Conservation (phyloP, 2,329 filamentous ascomycete genomes). For the Clonostachys chloroleuca region DNA sequence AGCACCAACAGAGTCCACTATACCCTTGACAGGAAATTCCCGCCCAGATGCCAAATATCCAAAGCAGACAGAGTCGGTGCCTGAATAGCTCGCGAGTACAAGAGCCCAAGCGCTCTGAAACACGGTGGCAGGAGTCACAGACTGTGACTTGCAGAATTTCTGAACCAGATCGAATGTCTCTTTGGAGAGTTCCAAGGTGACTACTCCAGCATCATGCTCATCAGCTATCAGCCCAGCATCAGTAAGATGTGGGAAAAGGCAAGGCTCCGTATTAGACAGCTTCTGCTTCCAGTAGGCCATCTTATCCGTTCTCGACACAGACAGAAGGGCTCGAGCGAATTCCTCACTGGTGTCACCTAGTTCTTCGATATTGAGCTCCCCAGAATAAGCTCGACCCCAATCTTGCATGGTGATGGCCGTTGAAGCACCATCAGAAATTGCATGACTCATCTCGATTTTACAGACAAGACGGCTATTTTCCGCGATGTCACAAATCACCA, state of each 20-base stretch:
- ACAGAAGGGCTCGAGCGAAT: conserved; percentile 9
- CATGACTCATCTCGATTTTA: conserved; percentile 2
- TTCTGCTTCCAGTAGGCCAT: conserved; percentile 11
- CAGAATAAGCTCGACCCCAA: background rate
- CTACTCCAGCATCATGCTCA: no score
- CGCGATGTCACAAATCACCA: no score
- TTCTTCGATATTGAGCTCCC: background rate
- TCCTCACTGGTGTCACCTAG: conserved; percentile 3
- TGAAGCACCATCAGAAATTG: conserved; percentile 1
- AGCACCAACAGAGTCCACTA: conserved; percentile 5
- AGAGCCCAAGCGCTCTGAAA: conserved; percentile 1
- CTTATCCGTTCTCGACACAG: conserved; percentile 2
- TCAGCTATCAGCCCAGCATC: background rate
- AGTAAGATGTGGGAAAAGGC: conserved; percentile 7
- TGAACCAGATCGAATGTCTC: background rate
- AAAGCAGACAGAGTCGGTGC: conserved; percentile 2
- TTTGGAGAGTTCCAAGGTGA: background rate
- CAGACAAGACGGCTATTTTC: background rate
- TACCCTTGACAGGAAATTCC: conserved; percentile 3
- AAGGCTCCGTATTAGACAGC: conserved; percentile 8
- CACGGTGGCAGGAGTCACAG: conserved; percentile 1
- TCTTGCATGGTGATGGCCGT: background rate
- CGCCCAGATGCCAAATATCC: conserved; percentile 6
- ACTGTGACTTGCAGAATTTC: background rate
- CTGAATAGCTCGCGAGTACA: conserved; percentile 1